These are phyloP conservation scores for Niebla homalea DNA, from an alignment of 495 filamentous ascomycete species.

Conservation along the genomic window DNA sequence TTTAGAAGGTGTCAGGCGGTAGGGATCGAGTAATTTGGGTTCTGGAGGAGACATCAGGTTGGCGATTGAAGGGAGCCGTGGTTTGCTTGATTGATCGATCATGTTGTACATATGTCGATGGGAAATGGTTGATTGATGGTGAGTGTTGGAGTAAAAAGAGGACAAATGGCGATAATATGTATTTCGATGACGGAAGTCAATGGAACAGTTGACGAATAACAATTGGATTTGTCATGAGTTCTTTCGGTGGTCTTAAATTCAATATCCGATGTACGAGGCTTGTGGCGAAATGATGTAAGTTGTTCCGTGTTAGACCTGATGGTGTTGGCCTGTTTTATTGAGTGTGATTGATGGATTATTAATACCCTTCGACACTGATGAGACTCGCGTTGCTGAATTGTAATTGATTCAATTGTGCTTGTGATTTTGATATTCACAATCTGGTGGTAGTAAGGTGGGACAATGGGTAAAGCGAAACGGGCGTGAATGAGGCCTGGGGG, in stretches of 20 bases:
- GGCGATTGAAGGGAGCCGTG: slow-evolving; percentile 37
- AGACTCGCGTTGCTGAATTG: neutral
- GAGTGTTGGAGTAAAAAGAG: slow-evolving; percentile 1
- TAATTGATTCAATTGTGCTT: neutral
- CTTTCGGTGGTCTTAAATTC: slow-evolving; percentile 14
- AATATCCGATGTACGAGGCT: slow-evolving; percentile 7
- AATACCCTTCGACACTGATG: neutral
- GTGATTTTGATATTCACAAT: neutral
- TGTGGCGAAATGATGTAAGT: neutral
- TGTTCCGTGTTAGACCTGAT: neutral
- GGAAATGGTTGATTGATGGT: neutral
- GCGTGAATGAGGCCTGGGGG: neutral
- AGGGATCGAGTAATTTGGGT: slow-evolving; percentile 46
- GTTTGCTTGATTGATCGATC: slow-evolving; percentile 29
- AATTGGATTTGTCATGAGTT: slow-evolving; percentile 14
- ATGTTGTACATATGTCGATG: slow-evolving; percentile 8
- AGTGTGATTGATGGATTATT: neutral
- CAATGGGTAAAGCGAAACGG: neutral
- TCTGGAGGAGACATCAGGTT: slow-evolving; percentile 71
- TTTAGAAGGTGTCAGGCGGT: slow-evolving; percentile 25
- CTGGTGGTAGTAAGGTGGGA: neutral
- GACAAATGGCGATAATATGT: neutral
- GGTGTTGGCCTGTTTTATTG: neutral
- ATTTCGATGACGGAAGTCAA: slow-evolving; percentile 26
- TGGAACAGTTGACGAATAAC: slow-evolving; percentile 17